Conservation (phyloP, 208 protist species). For the Trypanosoma cruzi region DNA sequence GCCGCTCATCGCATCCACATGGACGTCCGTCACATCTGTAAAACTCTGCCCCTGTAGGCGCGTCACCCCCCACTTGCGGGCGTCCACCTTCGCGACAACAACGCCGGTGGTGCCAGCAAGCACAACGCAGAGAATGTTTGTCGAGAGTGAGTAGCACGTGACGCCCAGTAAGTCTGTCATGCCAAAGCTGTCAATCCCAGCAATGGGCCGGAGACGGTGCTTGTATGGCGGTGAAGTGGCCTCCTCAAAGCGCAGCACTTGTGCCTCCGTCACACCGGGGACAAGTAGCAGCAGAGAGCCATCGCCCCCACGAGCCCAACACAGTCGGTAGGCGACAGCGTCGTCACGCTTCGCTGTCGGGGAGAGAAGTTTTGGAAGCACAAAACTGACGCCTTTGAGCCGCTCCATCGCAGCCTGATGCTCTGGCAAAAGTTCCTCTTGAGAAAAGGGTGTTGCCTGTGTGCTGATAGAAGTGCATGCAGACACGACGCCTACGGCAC, state of each 20-base stretch:
- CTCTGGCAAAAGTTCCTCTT: too few relatives aligned
- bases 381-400: constrained; percentile 21
- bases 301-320: constrained; percentile 46
- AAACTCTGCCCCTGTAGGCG: constrained; percentile 51
- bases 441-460: background rate
- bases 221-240: constrained; percentile 6
- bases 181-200: constrained; percentile 36
- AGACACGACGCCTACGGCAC: constrained; percentile 48
- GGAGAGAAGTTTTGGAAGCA: constrained; percentile 47
- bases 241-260: constrained; percentile 36
- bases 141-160: constrained; percentile 38
- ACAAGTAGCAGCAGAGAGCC: constrained; percentile 49
- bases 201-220: constrained; percentile 35
- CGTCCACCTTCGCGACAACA: constrained; percentile 56
- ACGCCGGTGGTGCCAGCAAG: constrained; percentile 37
- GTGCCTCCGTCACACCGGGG: constrained; percentile 47
- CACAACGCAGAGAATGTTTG: constrained; percentile 40
- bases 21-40: constrained; percentile 42
- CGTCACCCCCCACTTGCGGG: constrained; percentile 43
- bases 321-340: constrained; percentile 43
- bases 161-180: constrained; percentile 44
- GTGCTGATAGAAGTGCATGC: background rate
- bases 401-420: background rate
- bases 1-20: constrained; percentile 47
- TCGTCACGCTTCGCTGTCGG: constrained; percentile 50